Conservation (phyloP, 345 rosid genomes). For the Eucalyptus decipiens region DNA sequence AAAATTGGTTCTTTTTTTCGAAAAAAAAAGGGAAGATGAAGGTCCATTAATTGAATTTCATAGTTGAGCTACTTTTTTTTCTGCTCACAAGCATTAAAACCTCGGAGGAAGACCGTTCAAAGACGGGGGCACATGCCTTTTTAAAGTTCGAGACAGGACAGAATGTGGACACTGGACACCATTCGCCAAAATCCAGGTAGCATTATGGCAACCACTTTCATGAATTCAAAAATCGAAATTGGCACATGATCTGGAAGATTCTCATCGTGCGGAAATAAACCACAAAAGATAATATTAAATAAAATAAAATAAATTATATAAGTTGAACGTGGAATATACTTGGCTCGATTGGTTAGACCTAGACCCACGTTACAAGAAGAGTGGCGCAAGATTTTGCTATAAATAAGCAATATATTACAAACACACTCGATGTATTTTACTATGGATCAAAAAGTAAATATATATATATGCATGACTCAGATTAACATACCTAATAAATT, state of each 20-base stretch:
- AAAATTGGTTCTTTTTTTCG: background rate
- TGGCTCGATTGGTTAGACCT: background rate
- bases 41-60: background rate
- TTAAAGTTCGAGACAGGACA: background rate
- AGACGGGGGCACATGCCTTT: background rate
- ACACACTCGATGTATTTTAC: background rate
- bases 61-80: background rate
- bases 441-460: background rate
- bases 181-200: background rate
- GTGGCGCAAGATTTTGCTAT: background rate
- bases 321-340: background rate
- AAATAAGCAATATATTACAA: background rate
- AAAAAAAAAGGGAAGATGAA: background rate
- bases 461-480: accelerated
- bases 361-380: background rate
- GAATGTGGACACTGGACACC: background rate
- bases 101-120: background rate
- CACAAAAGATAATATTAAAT: background rate
- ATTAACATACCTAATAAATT: background rate
- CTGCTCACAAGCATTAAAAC: background rate
- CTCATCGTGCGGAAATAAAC: background rate
- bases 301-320: background rate
- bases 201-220: background rate
- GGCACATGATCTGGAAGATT: background rate
- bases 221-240: background rate